A percentile compares a stretch with the other conserved stretches of the same genome.
These are phyloP conservation scores for Stephania cephalantha DNA, from an alignment of 164 flowering plant species.

Conservation along the genomic window DNA sequence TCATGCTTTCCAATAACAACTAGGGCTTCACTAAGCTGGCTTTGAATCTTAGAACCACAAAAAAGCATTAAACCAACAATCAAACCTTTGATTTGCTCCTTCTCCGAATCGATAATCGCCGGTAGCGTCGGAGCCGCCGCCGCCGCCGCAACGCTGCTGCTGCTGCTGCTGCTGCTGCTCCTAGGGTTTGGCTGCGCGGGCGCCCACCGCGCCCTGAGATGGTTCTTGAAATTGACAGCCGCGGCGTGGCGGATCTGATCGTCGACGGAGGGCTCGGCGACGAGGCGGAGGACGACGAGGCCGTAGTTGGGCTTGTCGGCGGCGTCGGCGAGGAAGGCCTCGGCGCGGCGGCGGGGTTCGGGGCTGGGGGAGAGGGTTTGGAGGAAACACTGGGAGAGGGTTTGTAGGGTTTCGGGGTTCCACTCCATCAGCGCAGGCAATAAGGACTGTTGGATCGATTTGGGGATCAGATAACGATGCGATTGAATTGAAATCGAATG, in stretches of 20 bases:
- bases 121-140: slow-evolving; percentile 11
- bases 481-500: not conserved
- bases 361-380: slow-evolving; percentile 67
- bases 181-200: slow-evolving; percentile 18
- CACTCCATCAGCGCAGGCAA: slow-evolving; percentile 23
- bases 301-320: slow-evolving; percentile 63
- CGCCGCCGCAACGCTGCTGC: slow-evolving; percentile 4
- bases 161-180: not conserved
- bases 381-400: slow-evolving; percentile 72
- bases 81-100: slow-evolving; percentile 67
- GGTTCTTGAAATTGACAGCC: slow-evolving; percentile 87
- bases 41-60: slow-evolving; percentile 49
- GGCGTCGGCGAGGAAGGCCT: slow-evolving; percentile 54
- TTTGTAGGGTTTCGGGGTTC: slow-evolving; percentile 54
- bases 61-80: slow-evolving; percentile 76
- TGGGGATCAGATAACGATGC: not conserved
- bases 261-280: slow-evolving; percentile 55
- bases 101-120: slow-evolving; percentile 51
- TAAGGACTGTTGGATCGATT: not conserved
- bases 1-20: slow-evolving; percentile 75
- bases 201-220: slow-evolving; percentile 64
- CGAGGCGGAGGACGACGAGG: slow-evolving; percentile 72
- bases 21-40: slow-evolving; percentile 83
- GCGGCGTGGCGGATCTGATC: slow-evolving; percentile 84
- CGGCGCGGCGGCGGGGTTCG: slow-evolving; percentile 79